Base-by-base conservation (phyloP, 306 rosid species). In the Castanea mollissima region DNA sequence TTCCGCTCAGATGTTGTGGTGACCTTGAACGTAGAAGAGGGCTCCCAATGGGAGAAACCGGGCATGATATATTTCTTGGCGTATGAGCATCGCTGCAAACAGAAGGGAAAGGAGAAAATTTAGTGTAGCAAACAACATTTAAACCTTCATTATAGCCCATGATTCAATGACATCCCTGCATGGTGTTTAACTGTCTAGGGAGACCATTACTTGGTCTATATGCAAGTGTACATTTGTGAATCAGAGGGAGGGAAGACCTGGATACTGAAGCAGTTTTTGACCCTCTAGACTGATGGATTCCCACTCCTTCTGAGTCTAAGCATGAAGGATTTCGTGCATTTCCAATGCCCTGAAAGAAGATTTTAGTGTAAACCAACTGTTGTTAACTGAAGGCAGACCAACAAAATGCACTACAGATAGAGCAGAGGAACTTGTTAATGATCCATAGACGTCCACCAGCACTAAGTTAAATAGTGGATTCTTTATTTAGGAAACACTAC, bases 31-130 rank as follows among this genome's bases (percentile, higher is more conserved):
- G 85, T 84, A 91, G 88, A 85, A 91, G 93, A 80, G 99, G 99
- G 90, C 99, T 96, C 86, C 96, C 98, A 29, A 91, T 89, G 70
- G 99, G 99, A 63, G 99, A 96, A 77, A 96, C 97, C 2, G 97
- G 99, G 84, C 99, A 96, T 79, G 99, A 96, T 79, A 93, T 85
- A 72, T 93, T 96, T 86, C 92, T 85, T 57, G 90, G 87, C 55
- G 90, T 87, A 57, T 84, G 91, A 83, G 85, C 85, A 78, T 96
- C 99, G 81, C 98, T 96, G 96, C 74, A 84, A 79, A 88, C 71
- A 75, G 55, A 80, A 19, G 84, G 88, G 35, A 44, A 60, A 73
- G 20, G 62, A 80, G 82, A 87, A 20, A 78, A 67, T 85, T 85
- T 86, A 87, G 77, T 73, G 60, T 27, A 75, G 60, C 52, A 85